Evolutionary conservation across 169 alveolate species (phyloP).

Genomic region (Eimeria praecox): DNA sequence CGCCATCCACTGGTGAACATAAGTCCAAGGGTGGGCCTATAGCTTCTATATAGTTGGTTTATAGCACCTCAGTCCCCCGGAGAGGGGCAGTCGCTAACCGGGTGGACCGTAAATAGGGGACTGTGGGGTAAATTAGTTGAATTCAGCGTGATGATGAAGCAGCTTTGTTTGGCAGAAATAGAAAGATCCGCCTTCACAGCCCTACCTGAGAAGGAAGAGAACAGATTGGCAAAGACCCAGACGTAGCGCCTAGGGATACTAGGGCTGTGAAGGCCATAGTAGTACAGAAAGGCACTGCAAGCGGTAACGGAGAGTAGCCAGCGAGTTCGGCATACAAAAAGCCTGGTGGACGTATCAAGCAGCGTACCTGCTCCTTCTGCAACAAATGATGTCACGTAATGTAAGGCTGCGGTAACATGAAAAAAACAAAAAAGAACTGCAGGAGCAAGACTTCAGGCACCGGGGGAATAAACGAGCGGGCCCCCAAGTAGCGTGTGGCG

Average conservation of each 20-base stretch:
- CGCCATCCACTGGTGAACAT: background rate
- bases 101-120: background rate
- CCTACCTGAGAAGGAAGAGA: background rate
- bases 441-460: background rate
- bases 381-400: no score
- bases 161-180: background rate
- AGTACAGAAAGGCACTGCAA: background rate
- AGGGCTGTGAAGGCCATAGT: background rate
- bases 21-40: background rate
- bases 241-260: background rate
- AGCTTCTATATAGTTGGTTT: background rate
- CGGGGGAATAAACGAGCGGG: background rate
- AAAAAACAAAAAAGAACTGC: background rate
- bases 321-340: background rate
- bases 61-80: background rate
- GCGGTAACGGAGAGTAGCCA: background rate
- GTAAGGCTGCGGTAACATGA: background rate
- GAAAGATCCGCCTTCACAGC: background rate
- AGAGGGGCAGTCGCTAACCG: background rate
- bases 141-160: background rate
- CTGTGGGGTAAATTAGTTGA: background rate
- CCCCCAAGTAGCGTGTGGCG: background rate
- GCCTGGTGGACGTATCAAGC: background rate
- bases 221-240: background rate
- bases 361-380: background rate